These are phyloP conservation scores for Daldinia eschscholtzii DNA, from an alignment of 2,329 filamentous ascomycete genomes.

Conservation along the genomic window DNA sequence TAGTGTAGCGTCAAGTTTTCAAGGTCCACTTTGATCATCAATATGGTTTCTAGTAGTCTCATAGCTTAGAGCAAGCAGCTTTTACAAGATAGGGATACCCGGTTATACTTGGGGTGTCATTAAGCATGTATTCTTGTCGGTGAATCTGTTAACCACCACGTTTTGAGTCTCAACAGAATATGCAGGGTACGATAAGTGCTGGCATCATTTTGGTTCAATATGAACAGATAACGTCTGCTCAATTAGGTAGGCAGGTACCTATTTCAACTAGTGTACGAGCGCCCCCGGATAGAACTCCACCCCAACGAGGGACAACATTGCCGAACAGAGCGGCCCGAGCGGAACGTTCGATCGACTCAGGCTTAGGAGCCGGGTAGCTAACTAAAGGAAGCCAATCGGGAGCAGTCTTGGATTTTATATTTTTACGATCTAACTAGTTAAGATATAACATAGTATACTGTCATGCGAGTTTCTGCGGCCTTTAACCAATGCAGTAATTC, in stretches of 20 bases:
- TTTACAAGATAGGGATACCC: too few species aligned
- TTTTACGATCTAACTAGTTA: neutral
- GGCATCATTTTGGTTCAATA: too few species aligned
- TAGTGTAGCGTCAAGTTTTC: neutral
- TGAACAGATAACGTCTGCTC: neutral
- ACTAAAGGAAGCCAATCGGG: neutral
- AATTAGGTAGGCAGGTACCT: neutral
- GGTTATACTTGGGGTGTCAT: too few species aligned
- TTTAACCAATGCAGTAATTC: neutral
- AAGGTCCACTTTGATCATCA: neutral
- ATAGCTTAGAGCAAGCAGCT: too few species aligned
- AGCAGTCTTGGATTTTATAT: neutral
- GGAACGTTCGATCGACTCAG: neutral
- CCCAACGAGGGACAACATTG: neutral
- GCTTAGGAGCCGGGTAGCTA: neutral
- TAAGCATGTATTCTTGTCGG: too few species aligned
- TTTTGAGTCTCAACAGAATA: too few species aligned
- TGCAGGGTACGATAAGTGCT: too few species aligned
- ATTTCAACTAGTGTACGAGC: neutral
- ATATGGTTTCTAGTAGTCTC: neutral
- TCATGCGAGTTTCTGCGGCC: neutral
- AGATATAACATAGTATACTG: neutral
- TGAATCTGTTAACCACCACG: too few species aligned
- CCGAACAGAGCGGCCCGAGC: conserved; percentile 1
- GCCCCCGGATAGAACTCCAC: neutral